Conservation (phyloP, 2,329 filamentous ascomycete genomes). For the Trichoderma koningiopsis region DNA sequence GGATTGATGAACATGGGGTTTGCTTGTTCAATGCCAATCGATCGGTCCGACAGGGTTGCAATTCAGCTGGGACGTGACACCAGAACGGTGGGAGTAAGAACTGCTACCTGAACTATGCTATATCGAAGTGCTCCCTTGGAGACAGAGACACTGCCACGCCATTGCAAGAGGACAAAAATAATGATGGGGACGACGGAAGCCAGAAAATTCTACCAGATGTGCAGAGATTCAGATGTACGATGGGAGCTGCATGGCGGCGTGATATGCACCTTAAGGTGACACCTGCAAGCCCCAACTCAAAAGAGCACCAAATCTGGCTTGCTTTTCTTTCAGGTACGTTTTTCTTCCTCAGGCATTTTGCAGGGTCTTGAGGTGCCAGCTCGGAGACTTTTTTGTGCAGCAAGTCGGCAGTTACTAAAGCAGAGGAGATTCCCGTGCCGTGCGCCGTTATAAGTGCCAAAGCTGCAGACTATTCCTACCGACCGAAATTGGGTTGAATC, state of each 20-base stretch:
- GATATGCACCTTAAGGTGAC: not conserved
- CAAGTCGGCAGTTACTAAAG: not conserved
- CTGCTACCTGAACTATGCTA: not conserved
- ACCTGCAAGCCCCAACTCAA: conserved; percentile 2
- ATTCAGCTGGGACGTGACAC: conserved; percentile 9
- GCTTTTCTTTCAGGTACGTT: not conserved
- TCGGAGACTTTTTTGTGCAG: not conserved
- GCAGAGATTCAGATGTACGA: not conserved
- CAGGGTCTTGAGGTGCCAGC: not conserved
- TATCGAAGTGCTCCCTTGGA: not conserved
- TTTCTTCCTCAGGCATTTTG: not conserved
- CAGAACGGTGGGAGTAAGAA: not conserved
- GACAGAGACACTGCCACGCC: not conserved
- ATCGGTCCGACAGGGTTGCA: not conserved
- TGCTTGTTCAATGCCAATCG: not conserved
- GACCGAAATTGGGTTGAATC: not conserved
- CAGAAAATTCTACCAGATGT: not conserved
- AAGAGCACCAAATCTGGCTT: not conserved
- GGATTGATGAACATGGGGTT: not conserved
- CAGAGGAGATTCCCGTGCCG: not conserved
- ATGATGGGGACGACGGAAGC: not conserved
- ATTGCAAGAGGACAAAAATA: not conserved
- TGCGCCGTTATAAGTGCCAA: not conserved
- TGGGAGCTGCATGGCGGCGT: not conserved
- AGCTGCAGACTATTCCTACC: not conserved